A percentile compares a stretch with the other conserved stretches of the same genome.
Evolutionary conservation across 176 grass and related monocot genomes (phyloP).

Genomic region (Cymbopogon citratus): DNA sequence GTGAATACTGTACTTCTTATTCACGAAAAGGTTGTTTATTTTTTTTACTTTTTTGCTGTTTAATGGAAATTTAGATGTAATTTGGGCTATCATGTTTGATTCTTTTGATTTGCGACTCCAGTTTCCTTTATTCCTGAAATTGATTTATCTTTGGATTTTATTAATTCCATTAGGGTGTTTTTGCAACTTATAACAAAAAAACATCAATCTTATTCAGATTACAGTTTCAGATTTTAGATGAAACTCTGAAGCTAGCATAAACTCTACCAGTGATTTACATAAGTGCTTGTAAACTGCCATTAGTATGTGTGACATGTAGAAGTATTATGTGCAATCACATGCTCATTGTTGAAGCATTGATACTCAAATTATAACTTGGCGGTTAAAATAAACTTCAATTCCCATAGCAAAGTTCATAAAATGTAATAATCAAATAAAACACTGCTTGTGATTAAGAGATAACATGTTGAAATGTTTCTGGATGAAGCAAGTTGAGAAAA

Average conservation of each 20-base stretch:
- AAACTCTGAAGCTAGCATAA: background rate
- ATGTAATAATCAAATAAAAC: background rate
- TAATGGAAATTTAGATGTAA: background rate
- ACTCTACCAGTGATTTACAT: background rate
- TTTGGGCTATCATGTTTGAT: constrained; percentile 9
- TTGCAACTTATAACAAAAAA: constrained; percentile 1
- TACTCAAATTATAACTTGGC: background rate
- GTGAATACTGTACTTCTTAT: constrained; percentile 76
- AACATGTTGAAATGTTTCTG: background rate
- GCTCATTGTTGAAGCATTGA: background rate
- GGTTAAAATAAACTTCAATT: background rate
- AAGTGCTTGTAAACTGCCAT: background rate
- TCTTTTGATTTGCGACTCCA: background rate
- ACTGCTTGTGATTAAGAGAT: background rate
- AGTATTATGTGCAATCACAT: constrained; percentile 1
- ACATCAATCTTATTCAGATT: constrained; percentile 4
- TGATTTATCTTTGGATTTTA: background rate
- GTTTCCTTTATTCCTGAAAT: background rate
- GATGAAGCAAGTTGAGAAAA: background rate
- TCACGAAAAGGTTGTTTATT: constrained; percentile 68
- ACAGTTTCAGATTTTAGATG: constrained; percentile 9
- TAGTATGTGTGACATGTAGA: background rate
- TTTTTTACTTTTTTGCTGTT: background rate
- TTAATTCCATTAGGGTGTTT: constrained; percentile 11
- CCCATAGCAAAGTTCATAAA: background rate